Base-by-base conservation (phyloP, 1,139 yeast species). In the Chernovozyma aurita region DNA sequence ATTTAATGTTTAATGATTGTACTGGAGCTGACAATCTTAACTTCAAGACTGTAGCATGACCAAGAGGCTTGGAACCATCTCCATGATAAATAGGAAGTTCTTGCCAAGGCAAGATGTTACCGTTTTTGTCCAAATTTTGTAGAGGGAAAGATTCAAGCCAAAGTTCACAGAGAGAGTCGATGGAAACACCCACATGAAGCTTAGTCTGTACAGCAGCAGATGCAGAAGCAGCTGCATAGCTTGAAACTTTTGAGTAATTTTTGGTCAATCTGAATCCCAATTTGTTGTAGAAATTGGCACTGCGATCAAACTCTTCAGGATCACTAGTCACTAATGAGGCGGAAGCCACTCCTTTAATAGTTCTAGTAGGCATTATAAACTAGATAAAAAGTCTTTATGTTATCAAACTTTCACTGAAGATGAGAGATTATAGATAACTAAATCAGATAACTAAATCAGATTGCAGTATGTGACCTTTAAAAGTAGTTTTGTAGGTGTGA, bases 131-230 rank as follows among this genome's bases (percentile, higher is more conserved):
- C 18, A 62, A 40, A 46, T 73, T 72, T 36, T 77, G 74, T 32
- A 80, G 62, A 18, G 85, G 85, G 56, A 79, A 81, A 18, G 79
- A 64, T 50, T 82, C 85, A 33, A 83, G 53, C 92, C 94, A 84
- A 30, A 76, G 59, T 57, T 84, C 94, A 45, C 69, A 71, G 36
- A 79, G 50, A 1, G 88, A 81, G 45, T 80, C 85, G 41, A 66
- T 68, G 16, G 86, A 74, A 30, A 83, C 65, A 3, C 90, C 90
- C 33, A 61, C 47, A 33, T 59, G 65, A 27, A 53, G 50, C 40
- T 50, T 56, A 37, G 60, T 59, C 41, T 56, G 58, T 11, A 30
- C 33, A 9, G 27, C 14, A 44, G 45, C 49, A 26, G 52, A 49
- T 18, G 55, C 63, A 33, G 54, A 57, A 28, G 60, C 69, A 30